Evolutionary conservation across 2,329 filamentous ascomycete genomes (phyloP), one percentile per base, ranked within the genome.

Genomic region (Fusarium scirpi): DNA sequence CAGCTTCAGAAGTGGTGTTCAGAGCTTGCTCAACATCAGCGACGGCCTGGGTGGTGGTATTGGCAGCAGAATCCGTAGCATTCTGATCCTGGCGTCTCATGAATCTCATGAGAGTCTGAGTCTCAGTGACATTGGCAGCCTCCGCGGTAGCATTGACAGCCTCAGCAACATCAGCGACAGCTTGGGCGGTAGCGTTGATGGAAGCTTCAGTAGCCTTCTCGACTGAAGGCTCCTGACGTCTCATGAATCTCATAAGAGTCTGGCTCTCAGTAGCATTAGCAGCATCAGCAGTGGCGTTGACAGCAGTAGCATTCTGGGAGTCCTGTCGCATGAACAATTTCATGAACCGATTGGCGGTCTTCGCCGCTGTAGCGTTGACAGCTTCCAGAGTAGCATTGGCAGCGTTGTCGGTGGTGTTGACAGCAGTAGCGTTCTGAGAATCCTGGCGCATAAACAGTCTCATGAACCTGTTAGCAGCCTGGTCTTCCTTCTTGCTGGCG

Each of bases 181-280:
- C 32, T 41, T 52, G 18, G 2, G 32, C 32, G 24, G 48, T 52
- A n/a, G 48, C 32, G 24, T 52, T 52, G 32, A 32, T 24, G 4
- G 48, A 32, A 27, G 22, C 32, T 16, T 20, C 32, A 2, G 48
- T 52, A 5, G 8, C 13, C 11, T 52, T 40, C 18, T 20, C 9
- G 25, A 24, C 48, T 15, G 32, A n/a, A 10, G 30, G 15, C 7
- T 15, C 30, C 16, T 52, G 48, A 4, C 48, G 48, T n/a, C 30
- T 52, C 48, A 40, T 52, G 22, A 52, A 52, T 24, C 48, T 40
- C 48, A 52, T 52, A 10, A 52, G 32, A 52, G 18, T 52, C 22
- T 52, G 48, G 10, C 22, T 25, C 48, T 51, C 48, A 13, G 48
- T 51, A n/a, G 30, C n/a, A 18, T 34, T 51, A 12, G 22, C 22